Evolutionary conservation across 805 yeast genomes (phyloP).

Genomic region (Cyberlindnera bimundalis): DNA sequence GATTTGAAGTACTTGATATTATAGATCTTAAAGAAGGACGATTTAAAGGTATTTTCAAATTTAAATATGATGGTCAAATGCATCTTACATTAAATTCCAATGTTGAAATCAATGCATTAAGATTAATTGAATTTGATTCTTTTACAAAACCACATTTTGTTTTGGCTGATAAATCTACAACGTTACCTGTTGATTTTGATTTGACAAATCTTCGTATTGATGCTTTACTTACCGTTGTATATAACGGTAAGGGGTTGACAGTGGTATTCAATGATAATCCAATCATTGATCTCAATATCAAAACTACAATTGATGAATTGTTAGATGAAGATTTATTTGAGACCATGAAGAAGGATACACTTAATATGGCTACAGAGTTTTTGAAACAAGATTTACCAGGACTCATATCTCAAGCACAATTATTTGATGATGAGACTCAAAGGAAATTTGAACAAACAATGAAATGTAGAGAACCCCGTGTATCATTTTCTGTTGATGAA

Average conservation of each 20-base stretch:
- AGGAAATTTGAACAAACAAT: neutral
- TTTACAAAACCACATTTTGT: constrained; percentile 28
- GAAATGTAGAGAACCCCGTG: neutral
- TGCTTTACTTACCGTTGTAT: constrained; percentile 22
- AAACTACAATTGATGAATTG: constrained; percentile 27
- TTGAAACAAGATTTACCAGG: constrained; percentile 26
- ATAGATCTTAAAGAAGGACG: constrained; percentile 19
- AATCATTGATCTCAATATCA: constrained; percentile 20
- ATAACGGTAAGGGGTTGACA: constrained; percentile 20
- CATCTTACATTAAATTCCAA: constrained; percentile 19
- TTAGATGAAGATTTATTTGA: constrained; percentile 25
- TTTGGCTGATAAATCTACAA: constrained; percentile 22
- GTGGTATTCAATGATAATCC: constrained; percentile 28
- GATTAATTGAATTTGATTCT: constrained; percentile 24
- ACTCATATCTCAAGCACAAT: constrained; percentile 14
- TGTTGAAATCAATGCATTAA: constrained; percentile 26
- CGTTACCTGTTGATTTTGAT: constrained; percentile 26
- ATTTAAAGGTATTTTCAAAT: constrained; percentile 26
- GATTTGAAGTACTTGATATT: constrained; percentile 23
- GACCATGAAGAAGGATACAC: constrained; percentile 21
- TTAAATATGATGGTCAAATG: constrained; percentile 24
- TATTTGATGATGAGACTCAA: constrained; percentile 12
- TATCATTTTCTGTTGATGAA: constrained; percentile 1
- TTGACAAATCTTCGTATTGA: constrained; percentile 20
- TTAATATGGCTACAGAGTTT: constrained; percentile 18